Conservation (phyloP, 2,329 filamentous ascomycete species). For the Diaporthe amygdali region DNA sequence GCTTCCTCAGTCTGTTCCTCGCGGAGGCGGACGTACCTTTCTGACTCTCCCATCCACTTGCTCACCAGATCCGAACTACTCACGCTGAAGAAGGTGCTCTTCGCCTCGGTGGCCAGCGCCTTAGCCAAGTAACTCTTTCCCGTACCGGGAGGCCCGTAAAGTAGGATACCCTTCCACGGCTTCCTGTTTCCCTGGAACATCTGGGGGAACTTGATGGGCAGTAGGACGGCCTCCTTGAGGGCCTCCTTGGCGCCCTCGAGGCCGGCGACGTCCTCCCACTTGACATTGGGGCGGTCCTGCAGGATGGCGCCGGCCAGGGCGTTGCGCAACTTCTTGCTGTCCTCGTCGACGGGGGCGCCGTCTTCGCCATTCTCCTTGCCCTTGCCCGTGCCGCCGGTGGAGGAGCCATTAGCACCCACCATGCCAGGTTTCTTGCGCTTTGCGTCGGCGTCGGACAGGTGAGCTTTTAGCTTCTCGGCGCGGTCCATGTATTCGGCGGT, state of each 20-base stretch:
- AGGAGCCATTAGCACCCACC: conserved; percentile 75
- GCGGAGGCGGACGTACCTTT: conserved; percentile 65
- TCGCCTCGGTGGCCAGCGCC: conserved; percentile 96
- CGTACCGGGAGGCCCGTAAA: conserved; percentile 95
- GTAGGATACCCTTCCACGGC: conserved; percentile 96
- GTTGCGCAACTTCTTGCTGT: conserved; percentile 92
- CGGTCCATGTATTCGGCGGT: conserved; percentile 98
- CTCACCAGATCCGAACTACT: conserved; percentile 96
- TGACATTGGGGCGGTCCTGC: conserved; percentile 93
- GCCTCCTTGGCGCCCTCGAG: conserved; percentile 95
- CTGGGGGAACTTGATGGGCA: conserved; percentile 98
- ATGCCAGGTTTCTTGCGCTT: conserved; percentile 74
- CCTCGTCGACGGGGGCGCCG: conserved; percentile 77
- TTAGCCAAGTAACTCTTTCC: conserved; percentile 98
- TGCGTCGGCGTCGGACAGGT: conserved; percentile 76
- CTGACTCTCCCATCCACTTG: conserved; percentile 99
- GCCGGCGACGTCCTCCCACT: conserved; percentile 98
- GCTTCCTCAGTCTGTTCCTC: too few relatives aligned
- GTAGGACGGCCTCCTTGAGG: conserved; percentile 93
- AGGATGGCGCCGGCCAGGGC: conserved; percentile 91
- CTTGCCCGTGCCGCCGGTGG: conserved; percentile 66
- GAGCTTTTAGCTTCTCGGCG: conserved; percentile 95
- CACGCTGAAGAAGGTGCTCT: conserved; percentile 99
- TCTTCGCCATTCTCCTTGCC: conserved; percentile 56
- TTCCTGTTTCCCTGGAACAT: conserved; percentile 95